Percentiles rank a stretch among this genome's conserved stretches.
These are phyloP conservation scores for Tremella fuciformis DNA, from an alignment of 768 basidiomycete species.

Conservation along the genomic window DNA sequence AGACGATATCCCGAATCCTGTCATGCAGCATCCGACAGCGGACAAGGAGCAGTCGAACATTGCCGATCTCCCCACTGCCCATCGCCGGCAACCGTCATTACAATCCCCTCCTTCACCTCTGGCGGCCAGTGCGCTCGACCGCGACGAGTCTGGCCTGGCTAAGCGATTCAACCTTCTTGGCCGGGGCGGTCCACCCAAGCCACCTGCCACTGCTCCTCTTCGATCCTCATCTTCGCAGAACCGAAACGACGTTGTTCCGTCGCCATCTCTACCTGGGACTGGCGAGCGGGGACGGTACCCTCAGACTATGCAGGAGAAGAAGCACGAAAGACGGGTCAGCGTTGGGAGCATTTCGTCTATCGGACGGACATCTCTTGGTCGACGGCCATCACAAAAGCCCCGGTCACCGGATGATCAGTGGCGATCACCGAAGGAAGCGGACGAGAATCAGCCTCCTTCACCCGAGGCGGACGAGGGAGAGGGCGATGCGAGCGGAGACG, in stretches of 20 bases:
- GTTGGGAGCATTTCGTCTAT: slow-evolving; percentile 41
- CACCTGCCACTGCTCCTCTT: slow-evolving; percentile 8
- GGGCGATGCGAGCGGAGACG: slow-evolving; percentile 54
- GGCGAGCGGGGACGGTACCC: slow-evolving; percentile 22
- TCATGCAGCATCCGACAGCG: slow-evolving; percentile 53
- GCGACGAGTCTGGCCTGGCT: slow-evolving; percentile 18
- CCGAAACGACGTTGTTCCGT: slow-evolving; percentile 3
- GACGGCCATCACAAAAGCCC: slow-evolving; percentile 24
- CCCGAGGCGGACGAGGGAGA: slow-evolving; percentile 13
- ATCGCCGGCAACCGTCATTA: slow-evolving; percentile 25
- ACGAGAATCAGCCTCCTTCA: slow-evolving; percentile 17
- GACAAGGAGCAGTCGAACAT: slow-evolving; percentile 45
- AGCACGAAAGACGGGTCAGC: slow-evolving; percentile 45
- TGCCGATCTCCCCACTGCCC: slow-evolving; percentile 39
- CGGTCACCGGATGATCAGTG: slow-evolving; percentile 11
- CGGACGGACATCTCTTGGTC: slow-evolving; percentile 21
- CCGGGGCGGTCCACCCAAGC: slow-evolving; percentile 6
- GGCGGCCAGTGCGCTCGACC: slow-evolving; percentile 39
- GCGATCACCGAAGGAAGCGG: slow-evolving; percentile 23
- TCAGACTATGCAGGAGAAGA: slow-evolving; percentile 34
- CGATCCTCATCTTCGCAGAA: background rate
- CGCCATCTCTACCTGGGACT: slow-evolving; percentile 58
- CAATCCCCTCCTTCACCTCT: slow-evolving; percentile 59
- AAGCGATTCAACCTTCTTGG: slow-evolving; percentile 38
- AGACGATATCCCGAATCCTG: slow-evolving; percentile 37